Evolutionary conservation across 495 filamentous ascomycete genomes (phyloP), one percentile per base, ranked within the genome.

Genomic region (Achaetomiella virescens): DNA sequence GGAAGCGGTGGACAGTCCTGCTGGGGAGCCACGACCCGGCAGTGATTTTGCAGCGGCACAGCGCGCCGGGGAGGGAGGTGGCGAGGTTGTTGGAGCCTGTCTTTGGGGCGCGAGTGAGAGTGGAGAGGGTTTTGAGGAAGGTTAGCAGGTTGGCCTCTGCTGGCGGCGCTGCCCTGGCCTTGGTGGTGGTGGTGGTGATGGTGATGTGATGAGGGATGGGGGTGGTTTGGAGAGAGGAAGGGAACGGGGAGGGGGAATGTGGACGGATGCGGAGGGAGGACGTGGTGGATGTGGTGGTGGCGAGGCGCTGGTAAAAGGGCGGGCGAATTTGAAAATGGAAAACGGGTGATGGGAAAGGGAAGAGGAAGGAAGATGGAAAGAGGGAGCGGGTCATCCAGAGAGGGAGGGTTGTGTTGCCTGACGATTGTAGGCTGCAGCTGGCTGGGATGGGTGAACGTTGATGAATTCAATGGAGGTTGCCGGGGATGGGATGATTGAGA

Each of bases 1-100:
- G 71, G 71, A 62, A 63, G 40, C 57, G 68, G 6, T 73, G 71
- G 71, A 72, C 69, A 6, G 62, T 60, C 12, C 55, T 72, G 11
- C 29, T 73, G 29, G 68, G 69, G 10, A 59, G 58, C n/a, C 42
- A 58, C 2, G 69, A 69, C n/a, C 52, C 66, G 6, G 55, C n/a
- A 1, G 55, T 35, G 2, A 62, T 70, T 5, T 18, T 71, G 0
- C 52, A 58, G 11, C 40, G 20, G 22, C 59, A 67, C 35, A 42
- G 17, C n/a, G 18, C 8, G 36, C 12, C n/a, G 6, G 38, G 38
- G 2, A 42, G 38, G 7, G 42, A 53, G 1, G 63, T 62, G 3
- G 55, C 20, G 5, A 44, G 29, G 14, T 50, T 69, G 20, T 37
- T 73, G 40, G 63, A 64, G 20, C 69, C 70, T 6, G 69, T 71